Evolutionary conservation across 2,329 filamentous ascomycete genomes (phyloP).

Genomic region (Aspergillus arachidicola): DNA sequence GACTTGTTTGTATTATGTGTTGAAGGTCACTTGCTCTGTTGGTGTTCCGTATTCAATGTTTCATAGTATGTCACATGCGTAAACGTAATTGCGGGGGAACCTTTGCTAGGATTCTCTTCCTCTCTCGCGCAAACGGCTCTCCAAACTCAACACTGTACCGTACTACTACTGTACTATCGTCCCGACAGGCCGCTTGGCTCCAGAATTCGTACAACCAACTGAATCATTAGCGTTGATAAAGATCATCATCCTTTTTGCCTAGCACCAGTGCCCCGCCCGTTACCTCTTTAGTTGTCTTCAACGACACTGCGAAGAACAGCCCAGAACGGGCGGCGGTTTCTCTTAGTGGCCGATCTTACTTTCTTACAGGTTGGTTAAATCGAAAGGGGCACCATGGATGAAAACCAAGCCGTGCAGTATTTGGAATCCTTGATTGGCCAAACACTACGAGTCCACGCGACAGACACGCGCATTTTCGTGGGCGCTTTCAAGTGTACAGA

Average conservation of each 20-base stretch:
- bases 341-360: slow-evolving; percentile 13
- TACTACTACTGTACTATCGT: not conserved
- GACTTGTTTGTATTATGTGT: not conserved
- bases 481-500: slow-evolving; percentile 95
- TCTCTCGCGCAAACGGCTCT: not conserved
- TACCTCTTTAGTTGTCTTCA: not conserved
- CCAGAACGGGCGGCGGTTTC: slow-evolving; percentile 10
- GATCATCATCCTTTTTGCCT: not conserved
- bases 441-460: slow-evolving; percentile 75
- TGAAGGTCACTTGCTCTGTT: not conserved
- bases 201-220: slow-evolving; percentile 5
- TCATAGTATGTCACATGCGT: not conserved
- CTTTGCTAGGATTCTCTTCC: not conserved
- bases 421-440: slow-evolving; percentile 70
- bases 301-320: slow-evolving; percentile 8
- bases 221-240: not conserved
- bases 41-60: not conserved
- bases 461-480: slow-evolving; percentile 84
- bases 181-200: not conserved
- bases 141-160: not conserved
- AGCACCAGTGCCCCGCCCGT: not conserved
- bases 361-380: not conserved
- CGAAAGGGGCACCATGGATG: slow-evolving; percentile 31
- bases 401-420: slow-evolving; percentile 40
- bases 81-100: not conserved